Base-by-base conservation (phyloP, 2,329 filamentous ascomycete genomes). In the Paramyrothecium roridum region DNA sequence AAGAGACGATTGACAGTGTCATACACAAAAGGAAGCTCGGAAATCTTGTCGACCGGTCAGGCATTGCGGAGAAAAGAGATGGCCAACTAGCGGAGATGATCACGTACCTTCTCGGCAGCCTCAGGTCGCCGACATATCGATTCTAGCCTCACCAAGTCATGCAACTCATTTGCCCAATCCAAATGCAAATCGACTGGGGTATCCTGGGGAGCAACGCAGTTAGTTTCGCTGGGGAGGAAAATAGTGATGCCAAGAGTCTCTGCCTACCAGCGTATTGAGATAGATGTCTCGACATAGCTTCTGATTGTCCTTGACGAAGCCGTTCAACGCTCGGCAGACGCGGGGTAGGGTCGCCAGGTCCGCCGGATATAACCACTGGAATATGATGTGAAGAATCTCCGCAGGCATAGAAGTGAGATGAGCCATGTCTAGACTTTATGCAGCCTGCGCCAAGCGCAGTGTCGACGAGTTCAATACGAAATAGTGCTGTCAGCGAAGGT, bases 241-340 rank as follows among this genome's bases (percentile, higher is more conserved):
- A 12, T 21, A 48, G 49, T 13, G n/a, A 6, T 19, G 17, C n/a
- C n/a, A 16, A n/a, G 51, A 19, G n/a, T 26, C 3, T 10, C 17
- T 1, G 58, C 74, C 63, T 68, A 88, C 86, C 54, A 85, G 76
- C 47, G 71, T 68, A 17, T 74, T 73, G 3, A 86, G 69, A 66
- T 90, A 92, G 8, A 89, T 72, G 21, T 81, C 78, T 56, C 82
- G 85, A 68, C 79, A 87, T 13, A 92, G 72, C 10, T 81, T 72
- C 17, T 70, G 67, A 65, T 91, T 89, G 47, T 75, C 76, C 50
- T 72, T 76, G 52, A 89, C 75, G 58, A 84, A 82, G 34, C 73
- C 68, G 56, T 81, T 70, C 49, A 92, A 71, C 12, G 64, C 67
- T 19, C 71, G 76, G 66, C 82, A 88, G 49, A 80, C 79, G 56